Conservation (phyloP, 257 asterid species). For the Petunia secreta region DNA sequence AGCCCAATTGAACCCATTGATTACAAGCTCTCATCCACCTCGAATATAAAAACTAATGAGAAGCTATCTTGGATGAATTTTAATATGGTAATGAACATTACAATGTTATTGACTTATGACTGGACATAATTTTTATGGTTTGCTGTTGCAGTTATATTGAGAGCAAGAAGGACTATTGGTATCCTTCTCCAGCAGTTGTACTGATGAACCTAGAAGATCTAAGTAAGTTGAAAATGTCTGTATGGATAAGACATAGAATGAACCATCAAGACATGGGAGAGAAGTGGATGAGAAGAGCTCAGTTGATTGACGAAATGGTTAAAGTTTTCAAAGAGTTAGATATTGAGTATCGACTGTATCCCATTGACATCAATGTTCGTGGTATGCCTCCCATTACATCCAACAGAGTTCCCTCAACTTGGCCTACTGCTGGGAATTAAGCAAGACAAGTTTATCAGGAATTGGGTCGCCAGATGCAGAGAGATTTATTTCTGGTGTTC, state of each 20-base stretch:
- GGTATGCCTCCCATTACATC: constrained; percentile 62
- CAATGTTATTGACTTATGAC: background rate
- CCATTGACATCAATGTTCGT: constrained; percentile 65
- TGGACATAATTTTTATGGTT: background rate
- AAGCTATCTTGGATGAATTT: background rate
- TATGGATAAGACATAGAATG: constrained; percentile 86
- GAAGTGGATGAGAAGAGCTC: constrained; percentile 67
- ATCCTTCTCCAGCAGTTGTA: constrained; percentile 60
- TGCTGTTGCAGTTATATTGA: constrained; percentile 44
- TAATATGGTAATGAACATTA: background rate
- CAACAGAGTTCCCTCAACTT: constrained; percentile 52
- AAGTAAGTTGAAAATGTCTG: constrained; percentile 52
- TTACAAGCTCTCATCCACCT: too few relatives aligned
- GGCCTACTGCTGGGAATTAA: constrained; percentile 41
- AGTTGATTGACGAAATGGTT: constrained; percentile 69
- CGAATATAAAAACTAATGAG: background rate
- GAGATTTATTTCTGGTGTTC: background rate
- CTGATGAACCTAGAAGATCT: constrained; percentile 61
- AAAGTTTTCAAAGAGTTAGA: constrained; percentile 73
- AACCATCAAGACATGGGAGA: constrained; percentile 84
- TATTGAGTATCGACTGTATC: constrained; percentile 75
- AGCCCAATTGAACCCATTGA: too few relatives aligned
- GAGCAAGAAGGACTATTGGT: constrained; percentile 81
- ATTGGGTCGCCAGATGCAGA: constrained; percentile 3
- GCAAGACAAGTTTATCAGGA: background rate